These are phyloP conservation scores for Fraxinus platypoda DNA, from an alignment of 305 asterid species.

Conservation along the genomic window DNA sequence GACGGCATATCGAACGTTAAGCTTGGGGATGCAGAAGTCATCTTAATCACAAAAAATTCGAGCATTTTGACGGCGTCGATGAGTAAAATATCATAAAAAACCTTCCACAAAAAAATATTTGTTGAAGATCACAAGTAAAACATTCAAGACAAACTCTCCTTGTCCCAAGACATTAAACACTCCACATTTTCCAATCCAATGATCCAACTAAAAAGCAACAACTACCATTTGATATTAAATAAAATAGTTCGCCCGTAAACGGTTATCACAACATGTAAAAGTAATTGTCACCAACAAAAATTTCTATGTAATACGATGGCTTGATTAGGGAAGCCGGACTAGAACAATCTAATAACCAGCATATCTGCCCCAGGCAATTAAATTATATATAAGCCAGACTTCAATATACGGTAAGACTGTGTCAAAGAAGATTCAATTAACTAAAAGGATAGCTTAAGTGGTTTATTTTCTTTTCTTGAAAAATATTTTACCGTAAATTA, in stretches of 20 bases:
- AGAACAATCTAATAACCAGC: not conserved
- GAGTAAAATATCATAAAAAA: not conserved
- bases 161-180: not conserved
- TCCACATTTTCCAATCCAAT: not conserved
- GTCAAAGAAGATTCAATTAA: not conserved
- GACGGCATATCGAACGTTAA: not conserved
- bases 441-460: not conserved
- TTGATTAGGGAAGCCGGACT: not conserved
- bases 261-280: not conserved
- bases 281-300: not conserved
- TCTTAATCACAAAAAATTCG: not conserved
- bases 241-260: not conserved
- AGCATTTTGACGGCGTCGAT: not conserved
- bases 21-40: not conserved
- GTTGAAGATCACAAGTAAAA: not conserved
- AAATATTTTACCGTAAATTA: not conserved
- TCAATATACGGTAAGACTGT: not conserved
- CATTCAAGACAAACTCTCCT: not conserved
- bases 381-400: constrained; percentile 1
- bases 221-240: not conserved
- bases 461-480: not conserved
- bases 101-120: not conserved
- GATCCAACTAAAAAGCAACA: not conserved
- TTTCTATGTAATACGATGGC: not conserved
- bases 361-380: not conserved